Conservation (phyloP, 2,329 filamentous ascomycete species). For the Setomelanomma holmii region DNA sequence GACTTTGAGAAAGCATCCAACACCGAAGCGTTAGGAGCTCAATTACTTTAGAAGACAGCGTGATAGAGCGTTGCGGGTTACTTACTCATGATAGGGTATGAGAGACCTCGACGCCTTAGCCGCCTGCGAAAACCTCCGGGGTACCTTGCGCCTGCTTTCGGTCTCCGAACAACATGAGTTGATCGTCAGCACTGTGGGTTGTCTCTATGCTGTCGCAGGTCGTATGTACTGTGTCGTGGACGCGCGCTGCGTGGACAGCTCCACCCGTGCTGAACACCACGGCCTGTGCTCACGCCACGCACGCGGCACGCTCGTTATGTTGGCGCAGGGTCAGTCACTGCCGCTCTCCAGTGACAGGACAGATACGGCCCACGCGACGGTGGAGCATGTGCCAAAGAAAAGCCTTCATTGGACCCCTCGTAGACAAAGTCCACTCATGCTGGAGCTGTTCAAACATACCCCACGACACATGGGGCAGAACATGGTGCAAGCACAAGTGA, state of each 20-base stretch:
- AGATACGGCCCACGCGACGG: neutral
- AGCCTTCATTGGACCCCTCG: neutral
- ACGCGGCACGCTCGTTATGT: neutral
- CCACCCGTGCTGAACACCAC: neutral
- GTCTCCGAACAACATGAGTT: conserved; percentile 20
- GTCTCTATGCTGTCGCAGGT: neutral
- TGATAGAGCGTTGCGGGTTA: neutral
- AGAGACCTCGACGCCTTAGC: neutral
- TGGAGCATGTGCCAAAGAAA: neutral
- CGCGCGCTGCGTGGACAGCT: neutral
- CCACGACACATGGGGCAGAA: neutral
- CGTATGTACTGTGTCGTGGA: neutral
- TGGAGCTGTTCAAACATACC: neutral
- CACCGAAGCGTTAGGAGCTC: too few relatives aligned
- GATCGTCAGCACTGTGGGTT: neutral
- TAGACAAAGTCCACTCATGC: neutral
- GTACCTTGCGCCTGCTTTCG: conserved; percentile 10
- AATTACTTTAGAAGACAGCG: neutral
- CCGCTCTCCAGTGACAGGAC: neutral
- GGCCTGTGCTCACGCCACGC: neutral
- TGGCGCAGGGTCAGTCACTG: neutral
- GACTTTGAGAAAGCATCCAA: too few relatives aligned
- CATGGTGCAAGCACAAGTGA: too few relatives aligned
- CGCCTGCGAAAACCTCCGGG: neutral
- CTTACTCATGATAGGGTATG: neutral